Conservation (phyloP, 1,284 basidiomycete species). For the Rhodotorula sp. region DNA sequence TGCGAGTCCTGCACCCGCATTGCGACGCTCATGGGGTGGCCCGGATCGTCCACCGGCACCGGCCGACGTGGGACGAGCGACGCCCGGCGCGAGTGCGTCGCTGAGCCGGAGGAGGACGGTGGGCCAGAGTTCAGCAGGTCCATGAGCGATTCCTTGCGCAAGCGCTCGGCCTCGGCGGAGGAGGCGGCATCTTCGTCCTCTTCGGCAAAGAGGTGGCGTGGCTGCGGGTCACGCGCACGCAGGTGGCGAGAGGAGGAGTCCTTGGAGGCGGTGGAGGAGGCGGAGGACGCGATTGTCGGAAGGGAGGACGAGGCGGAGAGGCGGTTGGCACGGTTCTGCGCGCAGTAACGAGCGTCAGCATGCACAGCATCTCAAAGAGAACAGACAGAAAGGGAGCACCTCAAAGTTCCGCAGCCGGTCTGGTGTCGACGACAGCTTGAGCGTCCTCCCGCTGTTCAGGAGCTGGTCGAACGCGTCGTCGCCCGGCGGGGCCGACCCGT, state of each 20-base stretch:
- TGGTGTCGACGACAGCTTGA: slow-evolving; percentile 93
- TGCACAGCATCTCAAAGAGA: no score
- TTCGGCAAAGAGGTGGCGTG: slow-evolving; percentile 47
- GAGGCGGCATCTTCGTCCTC: slow-evolving; percentile 42
- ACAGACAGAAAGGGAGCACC: slow-evolving; percentile 56
- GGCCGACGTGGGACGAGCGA: neutral
- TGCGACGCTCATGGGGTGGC: slow-evolving; percentile 12
- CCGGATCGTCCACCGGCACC: neutral
- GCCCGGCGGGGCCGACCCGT: slow-evolving; percentile 46
- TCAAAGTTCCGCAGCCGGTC: slow-evolving; percentile 87
- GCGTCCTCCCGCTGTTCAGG: slow-evolving; percentile 79
- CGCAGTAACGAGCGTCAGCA: neutral
- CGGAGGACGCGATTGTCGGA: neutral
- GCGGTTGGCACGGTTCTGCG: neutral
- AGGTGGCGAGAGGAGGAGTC: slow-evolving; percentile 3
- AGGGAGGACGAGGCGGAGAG: slow-evolving; percentile 8
- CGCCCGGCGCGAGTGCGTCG: neutral
- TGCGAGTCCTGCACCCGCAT: slow-evolving; percentile 23
- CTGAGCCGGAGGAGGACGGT: neutral
- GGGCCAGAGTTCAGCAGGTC: slow-evolving; percentile 23
- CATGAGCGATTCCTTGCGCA: slow-evolving; percentile 15
- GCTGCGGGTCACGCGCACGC: slow-evolving; percentile 12
- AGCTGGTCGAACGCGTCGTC: slow-evolving; percentile 83
- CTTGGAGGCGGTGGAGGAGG: neutral
- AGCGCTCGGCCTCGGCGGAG: no score